These are phyloP conservation scores for Ilyonectria mors-panacis DNA, from an alignment of 2,329 filamentous ascomycete genomes.

Conservation along the genomic window DNA sequence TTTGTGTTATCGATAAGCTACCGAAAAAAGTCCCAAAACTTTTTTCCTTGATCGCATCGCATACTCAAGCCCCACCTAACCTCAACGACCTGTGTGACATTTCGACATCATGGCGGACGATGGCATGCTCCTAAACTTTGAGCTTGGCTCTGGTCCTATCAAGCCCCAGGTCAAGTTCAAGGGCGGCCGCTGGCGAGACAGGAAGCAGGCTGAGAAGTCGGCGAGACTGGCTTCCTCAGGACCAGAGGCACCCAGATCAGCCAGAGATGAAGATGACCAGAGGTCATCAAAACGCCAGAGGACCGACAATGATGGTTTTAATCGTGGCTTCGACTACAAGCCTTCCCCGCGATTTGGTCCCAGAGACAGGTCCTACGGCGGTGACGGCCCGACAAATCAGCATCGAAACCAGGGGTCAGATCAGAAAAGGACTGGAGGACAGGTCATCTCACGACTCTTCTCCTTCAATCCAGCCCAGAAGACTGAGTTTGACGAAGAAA, in stretches of 20 bases:
- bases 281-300: slow-evolving; percentile 64
- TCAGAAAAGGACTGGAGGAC: slow-evolving; percentile 52
- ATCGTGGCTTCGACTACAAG: slow-evolving; percentile 36
- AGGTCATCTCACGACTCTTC: slow-evolving; percentile 92
- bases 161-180: slow-evolving; percentile 78
- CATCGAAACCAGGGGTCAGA: slow-evolving; percentile 43
- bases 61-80: slow-evolving; percentile 40
- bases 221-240: slow-evolving; percentile 48
- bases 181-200: slow-evolving; percentile 94
- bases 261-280: slow-evolving; percentile 45
- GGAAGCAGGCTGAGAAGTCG: slow-evolving; percentile 75
- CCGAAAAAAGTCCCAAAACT: slow-evolving; percentile 39
- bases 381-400: slow-evolving; percentile 36
- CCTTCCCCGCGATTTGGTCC: slow-evolving; percentile 25
- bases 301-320: slow-evolving; percentile 41
- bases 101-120: slow-evolving; percentile 83
- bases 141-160: slow-evolving; percentile 77
- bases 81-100: slow-evolving; percentile 36
- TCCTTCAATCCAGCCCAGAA: slow-evolving; percentile 86
- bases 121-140: slow-evolving; percentile 95
- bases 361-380: slow-evolving; percentile 33
- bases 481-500: slow-evolving; percentile 69
- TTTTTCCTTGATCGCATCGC: slow-evolving; percentile 37
- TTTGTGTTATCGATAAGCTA: slow-evolving; percentile 45
- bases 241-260: slow-evolving; percentile 38